Percentiles rank a stretch among this genome's conserved stretches.
These are phyloP conservation scores for Metarhizium anisopliae DNA, from an alignment of 2,329 filamentous ascomycete species.

Conservation along the genomic window DNA sequence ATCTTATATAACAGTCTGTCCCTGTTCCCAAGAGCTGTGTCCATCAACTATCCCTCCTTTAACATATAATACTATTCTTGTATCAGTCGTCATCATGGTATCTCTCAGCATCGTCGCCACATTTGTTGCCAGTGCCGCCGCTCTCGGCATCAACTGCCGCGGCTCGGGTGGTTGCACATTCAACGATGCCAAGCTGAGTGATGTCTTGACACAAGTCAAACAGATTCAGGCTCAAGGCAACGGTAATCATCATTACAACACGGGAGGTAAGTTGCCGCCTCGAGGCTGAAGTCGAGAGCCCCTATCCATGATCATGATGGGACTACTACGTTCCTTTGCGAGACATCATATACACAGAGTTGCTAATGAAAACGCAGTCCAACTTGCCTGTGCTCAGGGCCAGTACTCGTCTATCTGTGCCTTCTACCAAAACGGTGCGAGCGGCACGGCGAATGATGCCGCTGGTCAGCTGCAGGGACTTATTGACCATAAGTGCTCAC, in stretches of 20 bases:
- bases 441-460: conserved; percentile 8
- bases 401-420: conserved; percentile 9
- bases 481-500: conserved; percentile 8
- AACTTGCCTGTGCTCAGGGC: conserved; percentile 10
- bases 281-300: background rate
- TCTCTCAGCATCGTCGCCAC: conserved; percentile 3
- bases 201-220: conserved; percentile 8
- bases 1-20: background rate
- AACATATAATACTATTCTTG: too few species aligned
- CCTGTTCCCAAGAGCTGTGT: background rate
- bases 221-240: conserved; percentile 7
- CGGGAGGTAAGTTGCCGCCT: conserved; percentile 5
- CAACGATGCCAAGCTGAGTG: conserved; percentile 7
- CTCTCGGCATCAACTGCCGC: conserved; percentile 12
- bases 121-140: conserved; percentile 5
- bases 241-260: conserved; percentile 7
- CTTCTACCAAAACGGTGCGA: conserved; percentile 10
- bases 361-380: conserved; percentile 3
- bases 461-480: conserved; percentile 8
- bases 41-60: too few species aligned
- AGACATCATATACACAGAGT: background rate
- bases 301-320: too few species aligned
- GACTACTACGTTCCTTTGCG: too few species aligned
- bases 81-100: background rate
- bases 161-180: conserved; percentile 10